phyloP scores from a whole-genome alignment of 1,284 basidiomycete genomes.

The Apiotrichum domesticum region DNA sequence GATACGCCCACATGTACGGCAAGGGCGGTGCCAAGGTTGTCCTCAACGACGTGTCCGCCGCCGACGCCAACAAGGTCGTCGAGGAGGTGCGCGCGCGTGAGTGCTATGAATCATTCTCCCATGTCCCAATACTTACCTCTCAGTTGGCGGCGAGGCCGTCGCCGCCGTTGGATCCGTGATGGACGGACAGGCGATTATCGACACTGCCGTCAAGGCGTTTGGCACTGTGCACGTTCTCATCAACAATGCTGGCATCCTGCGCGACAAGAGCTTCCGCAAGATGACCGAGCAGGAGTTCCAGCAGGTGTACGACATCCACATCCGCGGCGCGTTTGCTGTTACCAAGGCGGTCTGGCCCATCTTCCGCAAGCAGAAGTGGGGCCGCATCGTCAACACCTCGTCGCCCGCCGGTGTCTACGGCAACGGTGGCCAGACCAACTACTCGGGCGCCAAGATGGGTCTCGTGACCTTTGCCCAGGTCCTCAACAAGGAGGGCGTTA shows the following conservation, averaged over 20 bases:
- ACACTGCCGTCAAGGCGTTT: conserved; percentile 77
- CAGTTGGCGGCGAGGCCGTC: conserved; percentile 80
- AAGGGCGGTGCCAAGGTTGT: conserved; percentile 87
- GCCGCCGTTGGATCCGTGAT: conserved; percentile 82
- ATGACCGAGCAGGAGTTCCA: conserved; percentile 85
- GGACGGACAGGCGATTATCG: conserved; percentile 79
- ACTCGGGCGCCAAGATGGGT: conserved; percentile 60
- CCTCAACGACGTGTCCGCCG: conserved; percentile 86
- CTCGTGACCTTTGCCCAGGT: conserved; percentile 87
- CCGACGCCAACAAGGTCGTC: conserved; percentile 86
- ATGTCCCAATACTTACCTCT: neutral
- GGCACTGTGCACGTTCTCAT: conserved; percentile 77
- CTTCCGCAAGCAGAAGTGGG: conserved; percentile 92
- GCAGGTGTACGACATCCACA: conserved; percentile 80
- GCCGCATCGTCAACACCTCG: conserved; percentile 82
- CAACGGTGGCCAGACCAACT: conserved; percentile 95
- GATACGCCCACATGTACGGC: conserved; percentile 86
- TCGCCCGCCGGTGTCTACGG: conserved; percentile 59
- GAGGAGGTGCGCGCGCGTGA: conserved; percentile 77
- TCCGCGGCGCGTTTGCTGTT: conserved; percentile 92
- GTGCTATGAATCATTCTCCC: conserved; percentile 21
- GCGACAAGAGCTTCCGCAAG: conserved; percentile 77
- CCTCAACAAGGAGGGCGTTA: conserved; percentile 80
- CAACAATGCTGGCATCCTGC: conserved; percentile 95
- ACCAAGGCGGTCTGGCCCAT: conserved; percentile 94